Evolutionary conservation across 768 basidiomycete genomes (phyloP).

Genomic region (Auricularia heimuer): DNA sequence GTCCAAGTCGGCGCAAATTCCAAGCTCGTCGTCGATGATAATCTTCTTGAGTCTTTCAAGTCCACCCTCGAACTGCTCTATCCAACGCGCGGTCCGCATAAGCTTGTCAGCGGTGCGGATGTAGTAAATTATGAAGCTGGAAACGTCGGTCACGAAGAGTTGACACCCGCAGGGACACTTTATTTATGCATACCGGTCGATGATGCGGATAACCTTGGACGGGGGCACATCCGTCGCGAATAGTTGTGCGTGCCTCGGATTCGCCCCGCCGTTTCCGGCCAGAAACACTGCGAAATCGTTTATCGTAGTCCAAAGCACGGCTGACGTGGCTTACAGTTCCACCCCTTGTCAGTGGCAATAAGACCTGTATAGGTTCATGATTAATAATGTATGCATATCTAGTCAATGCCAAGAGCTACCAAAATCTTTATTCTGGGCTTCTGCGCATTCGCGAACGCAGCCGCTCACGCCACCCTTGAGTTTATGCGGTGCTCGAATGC

Average conservation of each 20-base stretch:
- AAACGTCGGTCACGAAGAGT: background rate
- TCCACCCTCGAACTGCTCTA: constrained; percentile 60
- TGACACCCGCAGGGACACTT: background rate
- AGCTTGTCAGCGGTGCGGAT: constrained; percentile 65
- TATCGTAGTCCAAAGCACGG: background rate
- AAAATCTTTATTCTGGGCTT: constrained; percentile 68
- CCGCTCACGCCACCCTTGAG: constrained; percentile 70
- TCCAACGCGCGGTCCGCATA: constrained; percentile 64
- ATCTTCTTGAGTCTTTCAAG: constrained; percentile 58
- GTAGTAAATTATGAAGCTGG: constrained; percentile 48
- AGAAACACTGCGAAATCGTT: constrained; percentile 37
- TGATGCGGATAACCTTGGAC: constrained; percentile 46
- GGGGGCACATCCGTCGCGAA: constrained; percentile 61
- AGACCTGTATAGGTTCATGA: constrained; percentile 16
- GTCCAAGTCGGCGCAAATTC: constrained; percentile 62
- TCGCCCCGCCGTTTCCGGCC: constrained; percentile 60
- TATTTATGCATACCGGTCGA: constrained; percentile 33
- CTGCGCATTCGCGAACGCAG: constrained; percentile 67
- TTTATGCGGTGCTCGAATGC: constrained; percentile 61
- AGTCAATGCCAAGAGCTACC: constrained; percentile 21
- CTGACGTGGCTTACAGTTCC: constrained; percentile 40
- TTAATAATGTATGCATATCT: background rate
- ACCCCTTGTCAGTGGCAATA: constrained; percentile 72
- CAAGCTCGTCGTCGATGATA: constrained; percentile 59
- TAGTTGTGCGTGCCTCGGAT: constrained; percentile 47